Conservation (phyloP, 257 asterid species). For the Solanum ossicruentum region DNA sequence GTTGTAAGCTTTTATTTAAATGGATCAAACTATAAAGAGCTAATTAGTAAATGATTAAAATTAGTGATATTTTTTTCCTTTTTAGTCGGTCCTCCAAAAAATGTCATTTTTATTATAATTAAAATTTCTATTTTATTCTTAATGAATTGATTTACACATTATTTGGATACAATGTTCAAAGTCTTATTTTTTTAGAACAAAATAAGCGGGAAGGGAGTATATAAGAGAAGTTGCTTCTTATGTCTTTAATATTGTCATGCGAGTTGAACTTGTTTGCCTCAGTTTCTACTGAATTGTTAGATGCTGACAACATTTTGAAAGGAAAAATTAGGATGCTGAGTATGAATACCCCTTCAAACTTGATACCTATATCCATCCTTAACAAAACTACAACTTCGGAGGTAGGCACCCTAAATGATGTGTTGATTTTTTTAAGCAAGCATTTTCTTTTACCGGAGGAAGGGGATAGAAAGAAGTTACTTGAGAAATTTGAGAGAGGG, state of each 20-base stretch:
- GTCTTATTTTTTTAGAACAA: no score
- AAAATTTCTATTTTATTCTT: no score
- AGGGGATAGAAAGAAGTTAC: no score
- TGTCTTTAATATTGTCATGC: not conserved
- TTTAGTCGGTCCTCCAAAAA: no score
- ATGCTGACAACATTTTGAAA: no score
- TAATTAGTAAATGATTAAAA: not conserved
- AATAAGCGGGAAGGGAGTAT: not conserved
- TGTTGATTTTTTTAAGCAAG: no score
- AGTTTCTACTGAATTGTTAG: not conserved
- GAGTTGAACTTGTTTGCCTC: not conserved
- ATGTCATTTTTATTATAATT: no score
- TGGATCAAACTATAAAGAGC: not conserved
- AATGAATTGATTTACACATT: no score
- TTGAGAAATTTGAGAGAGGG: no score
- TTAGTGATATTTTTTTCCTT: not conserved
- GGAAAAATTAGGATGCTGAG: no score
- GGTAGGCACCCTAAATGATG: not conserved
- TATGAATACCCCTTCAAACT: not conserved
- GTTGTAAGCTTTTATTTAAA: not conserved
- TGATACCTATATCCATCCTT: not conserved
- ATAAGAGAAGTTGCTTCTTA: not conserved
- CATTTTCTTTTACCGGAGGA: no score
- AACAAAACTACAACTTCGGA: not conserved
- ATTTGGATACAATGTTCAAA: no score